A percentile compares a stretch with the other conserved stretches of the same genome.
Conservation (phyloP, 169 alveolate species). For the Plasmodium billcollinsi region DNA sequence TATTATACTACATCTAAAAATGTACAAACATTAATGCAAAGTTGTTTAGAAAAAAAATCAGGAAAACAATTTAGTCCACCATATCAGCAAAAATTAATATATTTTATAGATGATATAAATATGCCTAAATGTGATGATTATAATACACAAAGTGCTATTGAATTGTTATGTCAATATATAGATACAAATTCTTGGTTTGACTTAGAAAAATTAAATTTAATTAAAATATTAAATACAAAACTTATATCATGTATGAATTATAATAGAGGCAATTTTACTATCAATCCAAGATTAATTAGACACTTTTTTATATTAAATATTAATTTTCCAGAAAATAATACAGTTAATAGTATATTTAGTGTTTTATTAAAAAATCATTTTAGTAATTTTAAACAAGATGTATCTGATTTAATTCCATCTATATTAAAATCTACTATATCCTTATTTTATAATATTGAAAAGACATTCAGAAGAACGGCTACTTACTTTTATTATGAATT, state of each 20-base stretch:
- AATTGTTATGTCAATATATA: constrained; percentile 93
- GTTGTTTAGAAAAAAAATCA: constrained; percentile 94
- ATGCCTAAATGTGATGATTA: constrained; percentile 97
- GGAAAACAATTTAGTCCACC: constrained; percentile 96
- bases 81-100: constrained; percentile 93
- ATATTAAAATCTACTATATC: constrained; percentile 93
- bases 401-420: constrained; percentile 91
- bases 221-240: constrained; percentile 94
- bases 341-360: constrained; percentile 93
- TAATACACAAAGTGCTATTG: constrained; percentile 96
- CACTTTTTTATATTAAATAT: constrained; percentile 96
- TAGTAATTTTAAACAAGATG: constrained; percentile 90
- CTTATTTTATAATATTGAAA: constrained; percentile 91
- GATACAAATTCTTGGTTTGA: constrained; percentile 96
- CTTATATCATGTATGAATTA: constrained; percentile 95
- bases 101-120: constrained; percentile 96
- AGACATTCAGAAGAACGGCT: constrained; percentile 96
- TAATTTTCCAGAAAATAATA: constrained; percentile 95
- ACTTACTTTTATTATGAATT: constrained; percentile 97
- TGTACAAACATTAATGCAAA: constrained; percentile 85
- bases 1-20: constrained; percentile 81
- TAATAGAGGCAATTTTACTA: constrained; percentile 95
- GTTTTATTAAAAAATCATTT: constrained; percentile 94
- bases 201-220: constrained; percentile 91
- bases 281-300: constrained; percentile 95